A percentile compares a stretch with the other conserved stretches of the same genome.
Conservation (phyloP, 1,139 yeast species). For the Hyphopichia buzzinii region DNA sequence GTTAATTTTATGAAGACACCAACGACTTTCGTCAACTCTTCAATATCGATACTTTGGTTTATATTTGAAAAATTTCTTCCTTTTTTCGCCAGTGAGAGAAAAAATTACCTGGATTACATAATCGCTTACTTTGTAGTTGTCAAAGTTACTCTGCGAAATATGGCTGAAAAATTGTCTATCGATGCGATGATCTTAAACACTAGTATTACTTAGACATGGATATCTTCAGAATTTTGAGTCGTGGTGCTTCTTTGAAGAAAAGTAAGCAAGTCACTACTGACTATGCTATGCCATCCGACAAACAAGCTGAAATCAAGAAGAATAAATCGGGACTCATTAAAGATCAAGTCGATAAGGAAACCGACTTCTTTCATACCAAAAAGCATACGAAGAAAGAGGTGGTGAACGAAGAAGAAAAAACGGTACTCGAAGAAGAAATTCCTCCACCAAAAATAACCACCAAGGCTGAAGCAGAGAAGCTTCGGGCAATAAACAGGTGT, state of each 20-base stretch:
- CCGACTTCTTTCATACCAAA: conserved; percentile 69
- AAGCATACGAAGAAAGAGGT: conserved; percentile 25
- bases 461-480: conserved; percentile 53
- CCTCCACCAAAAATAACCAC: conserved; percentile 49
- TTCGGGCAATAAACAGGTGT: conserved; percentile 55
- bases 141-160: too few species aligned
- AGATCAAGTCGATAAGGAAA: conserved; percentile 54
- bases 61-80: background rate
- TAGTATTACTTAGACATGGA: conserved; percentile 58
- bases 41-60: too few species aligned
- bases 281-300: conserved; percentile 39
- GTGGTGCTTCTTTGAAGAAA: conserved; percentile 81
- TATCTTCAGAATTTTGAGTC: conserved; percentile 75
- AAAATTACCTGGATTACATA: background rate
- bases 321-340: conserved; percentile 37
- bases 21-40: too few species aligned
- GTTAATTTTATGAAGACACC: too few species aligned
- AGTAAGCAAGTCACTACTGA: conserved; percentile 43
- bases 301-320: conserved; percentile 15
- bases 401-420: conserved; percentile 18
- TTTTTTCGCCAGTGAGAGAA: too few species aligned
- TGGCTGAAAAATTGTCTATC: background rate
- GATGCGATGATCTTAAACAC: conserved; percentile 1
- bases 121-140: background rate
- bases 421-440: conserved; percentile 21